These are phyloP conservation scores for Marchantia polymorpha DNA, from an alignment of 225 moss, liverwort and hornwort genomes.

Conservation along the genomic window DNA sequence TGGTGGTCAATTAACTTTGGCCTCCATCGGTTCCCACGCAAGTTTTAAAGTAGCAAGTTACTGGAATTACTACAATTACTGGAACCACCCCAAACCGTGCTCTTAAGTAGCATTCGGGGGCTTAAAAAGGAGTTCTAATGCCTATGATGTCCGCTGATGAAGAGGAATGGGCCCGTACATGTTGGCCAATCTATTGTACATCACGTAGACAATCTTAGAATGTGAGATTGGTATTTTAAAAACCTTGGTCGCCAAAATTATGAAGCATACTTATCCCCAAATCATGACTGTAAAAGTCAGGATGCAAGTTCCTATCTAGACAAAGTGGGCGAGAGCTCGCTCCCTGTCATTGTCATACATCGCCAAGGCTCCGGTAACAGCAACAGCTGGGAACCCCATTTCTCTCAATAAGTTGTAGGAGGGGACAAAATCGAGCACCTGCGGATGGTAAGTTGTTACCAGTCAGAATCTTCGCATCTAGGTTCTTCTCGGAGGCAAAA, in stretches of 20 bases:
- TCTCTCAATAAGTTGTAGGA: conserved; percentile 75
- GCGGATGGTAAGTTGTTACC: conserved; percentile 9
- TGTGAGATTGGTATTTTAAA: background rate
- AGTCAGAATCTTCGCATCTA: conserved; percentile 3
- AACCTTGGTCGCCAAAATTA: background rate
- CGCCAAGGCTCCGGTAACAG: conserved; percentile 76
- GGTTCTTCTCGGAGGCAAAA: background rate
- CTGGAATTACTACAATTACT: background rate
- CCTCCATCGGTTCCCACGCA: conserved; percentile 5
- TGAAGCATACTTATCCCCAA: background rate
- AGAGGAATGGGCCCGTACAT: background rate
- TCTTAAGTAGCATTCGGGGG: no score
- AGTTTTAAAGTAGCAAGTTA: background rate
- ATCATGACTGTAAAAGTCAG: background rate
- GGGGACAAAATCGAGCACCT: conserved; percentile 84
- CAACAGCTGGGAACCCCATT: conserved; percentile 79
- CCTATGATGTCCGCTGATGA: background rate
- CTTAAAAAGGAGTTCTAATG: background rate
- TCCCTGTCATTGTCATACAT: conserved; percentile 75
- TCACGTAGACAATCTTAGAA: background rate
- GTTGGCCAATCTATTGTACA: conserved; percentile 1
- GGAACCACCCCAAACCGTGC: background rate
- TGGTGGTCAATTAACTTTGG: background rate
- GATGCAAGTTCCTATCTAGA: conserved; percentile 23
- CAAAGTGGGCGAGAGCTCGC: conserved; percentile 79